phyloP scores from a whole-genome alignment of 2,329 filamentous ascomycete species.

The Blumeria hordei region DNA sequence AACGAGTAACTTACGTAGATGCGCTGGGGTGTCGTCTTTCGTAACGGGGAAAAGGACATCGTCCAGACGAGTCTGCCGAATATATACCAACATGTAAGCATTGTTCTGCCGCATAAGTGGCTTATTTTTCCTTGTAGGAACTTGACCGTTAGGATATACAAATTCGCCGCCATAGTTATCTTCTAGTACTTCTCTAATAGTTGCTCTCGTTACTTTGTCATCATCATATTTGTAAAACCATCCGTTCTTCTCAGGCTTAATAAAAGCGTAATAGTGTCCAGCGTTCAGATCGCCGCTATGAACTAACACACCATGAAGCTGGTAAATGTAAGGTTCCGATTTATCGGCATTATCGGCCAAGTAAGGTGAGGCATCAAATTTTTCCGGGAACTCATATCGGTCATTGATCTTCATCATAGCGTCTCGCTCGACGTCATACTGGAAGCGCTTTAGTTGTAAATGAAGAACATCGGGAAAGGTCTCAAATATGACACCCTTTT shows the following conservation, averaged over 20 bases:
- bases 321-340: constrained; percentile 76
- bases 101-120: constrained; percentile 47
- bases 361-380: constrained; percentile 67
- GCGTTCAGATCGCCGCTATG: constrained; percentile 94
- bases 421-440: constrained; percentile 89
- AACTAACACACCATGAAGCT: constrained; percentile 82
- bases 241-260: constrained; percentile 81
- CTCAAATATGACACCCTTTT: constrained; percentile 94
- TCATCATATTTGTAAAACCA: constrained; percentile 96
- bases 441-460: constrained; percentile 86
- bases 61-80: constrained; percentile 68
- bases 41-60: constrained; percentile 54
- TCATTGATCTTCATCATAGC: constrained; percentile 99
- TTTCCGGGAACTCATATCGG: constrained; percentile 68
- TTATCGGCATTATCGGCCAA: constrained; percentile 66
- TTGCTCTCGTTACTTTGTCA: constrained; percentile 87
- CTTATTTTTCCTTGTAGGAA: constrained; percentile 15
- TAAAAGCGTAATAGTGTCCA: constrained; percentile 92
- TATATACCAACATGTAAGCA: constrained; percentile 97
- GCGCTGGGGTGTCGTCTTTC: constrained; percentile 55
- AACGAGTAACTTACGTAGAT: constrained; percentile 37
- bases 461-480: constrained; percentile 86
- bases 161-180: constrained; percentile 94
- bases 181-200: constrained; percentile 71
- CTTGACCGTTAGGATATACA: constrained; percentile 19